Percentiles rank a stretch among this genome's conserved stretches.
These are phyloP conservation scores for Hymenoscyphus linearis DNA, from an alignment of 2,329 filamentous ascomycete genomes.

Conservation along the genomic window DNA sequence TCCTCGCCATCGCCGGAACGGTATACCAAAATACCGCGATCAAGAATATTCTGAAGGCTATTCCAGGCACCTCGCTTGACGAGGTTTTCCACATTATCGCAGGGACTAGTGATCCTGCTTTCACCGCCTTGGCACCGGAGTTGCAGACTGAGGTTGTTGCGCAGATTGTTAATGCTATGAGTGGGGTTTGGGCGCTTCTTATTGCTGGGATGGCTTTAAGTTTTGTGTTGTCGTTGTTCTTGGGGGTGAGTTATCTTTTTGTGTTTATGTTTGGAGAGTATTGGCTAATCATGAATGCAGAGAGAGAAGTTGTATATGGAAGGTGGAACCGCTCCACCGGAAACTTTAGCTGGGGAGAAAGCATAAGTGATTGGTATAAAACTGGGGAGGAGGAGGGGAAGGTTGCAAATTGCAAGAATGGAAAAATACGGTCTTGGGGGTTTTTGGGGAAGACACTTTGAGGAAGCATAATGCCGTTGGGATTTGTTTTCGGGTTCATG, in stretches of 20 bases:
- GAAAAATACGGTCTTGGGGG: not conserved
- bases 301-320: not conserved
- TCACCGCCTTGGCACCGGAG: not conserved
- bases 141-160: not conserved
- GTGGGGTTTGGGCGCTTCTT: not conserved
- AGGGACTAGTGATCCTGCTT: not conserved
- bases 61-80: not conserved
- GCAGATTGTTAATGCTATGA: not conserved
- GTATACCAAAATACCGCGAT: conserved; percentile 35
- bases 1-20: conserved; percentile 34
- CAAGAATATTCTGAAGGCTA: conserved; percentile 21
- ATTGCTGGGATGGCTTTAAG: not conserved
- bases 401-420: not conserved
- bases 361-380: not conserved
- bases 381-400: not conserved
- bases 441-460: not conserved
- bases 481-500: not conserved
- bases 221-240: not conserved
- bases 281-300: not conserved
- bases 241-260: not conserved
- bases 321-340: not conserved
- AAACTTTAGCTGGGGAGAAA: not conserved
- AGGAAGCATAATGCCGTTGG: not conserved
- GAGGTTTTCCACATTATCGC: not conserved
- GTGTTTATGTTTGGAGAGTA: not conserved